Percentiles rank a stretch among this genome's conserved stretches.
These are phyloP conservation scores for Camellia granthamiana DNA, from an alignment of 148 eudicot species.

Conservation along the genomic window DNA sequence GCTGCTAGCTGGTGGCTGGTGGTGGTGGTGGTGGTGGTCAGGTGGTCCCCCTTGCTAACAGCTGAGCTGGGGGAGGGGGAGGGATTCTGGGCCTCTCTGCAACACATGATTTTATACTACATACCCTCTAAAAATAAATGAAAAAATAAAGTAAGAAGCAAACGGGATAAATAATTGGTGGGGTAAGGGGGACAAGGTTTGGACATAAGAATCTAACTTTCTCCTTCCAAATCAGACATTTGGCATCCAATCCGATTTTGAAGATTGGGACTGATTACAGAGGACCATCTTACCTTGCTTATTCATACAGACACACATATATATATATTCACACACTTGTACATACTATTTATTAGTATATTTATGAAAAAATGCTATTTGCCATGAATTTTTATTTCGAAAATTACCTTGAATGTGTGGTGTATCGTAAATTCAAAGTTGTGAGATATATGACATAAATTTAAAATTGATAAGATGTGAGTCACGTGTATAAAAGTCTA, in stretches of 20 bases:
- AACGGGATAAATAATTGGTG: background rate
- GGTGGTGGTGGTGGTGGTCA: no score
- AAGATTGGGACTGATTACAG: slow-evolving; percentile 7
- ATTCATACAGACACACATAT: background rate
- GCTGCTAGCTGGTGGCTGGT: background rate
- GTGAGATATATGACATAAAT: no score
- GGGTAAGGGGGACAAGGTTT: slow-evolving; percentile 31
- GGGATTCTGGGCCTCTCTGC: background rate
- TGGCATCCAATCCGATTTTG: slow-evolving; percentile 41
- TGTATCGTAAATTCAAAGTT: no score
- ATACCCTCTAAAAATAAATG: background rate
- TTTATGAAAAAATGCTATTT: no score
- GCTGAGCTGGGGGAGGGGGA: background rate
- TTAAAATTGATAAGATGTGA: no score
- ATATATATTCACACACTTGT: no score
- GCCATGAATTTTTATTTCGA: no score
- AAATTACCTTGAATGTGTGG: no score
- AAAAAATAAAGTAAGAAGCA: background rate
- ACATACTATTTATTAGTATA: no score
- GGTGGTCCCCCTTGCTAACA: background rate
- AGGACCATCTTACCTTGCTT: slow-evolving; percentile 20
- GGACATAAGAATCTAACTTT: slow-evolving; percentile 26
- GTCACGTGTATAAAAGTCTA: no score
- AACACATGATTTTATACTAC: background rate
- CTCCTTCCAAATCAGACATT: slow-evolving; percentile 35